Percentiles rank a stretch among this genome's conserved stretches.
Evolutionary conservation across 1,139 yeast genomes (phyloP).

Genomic region (Lodderomyces beijingensis): DNA sequence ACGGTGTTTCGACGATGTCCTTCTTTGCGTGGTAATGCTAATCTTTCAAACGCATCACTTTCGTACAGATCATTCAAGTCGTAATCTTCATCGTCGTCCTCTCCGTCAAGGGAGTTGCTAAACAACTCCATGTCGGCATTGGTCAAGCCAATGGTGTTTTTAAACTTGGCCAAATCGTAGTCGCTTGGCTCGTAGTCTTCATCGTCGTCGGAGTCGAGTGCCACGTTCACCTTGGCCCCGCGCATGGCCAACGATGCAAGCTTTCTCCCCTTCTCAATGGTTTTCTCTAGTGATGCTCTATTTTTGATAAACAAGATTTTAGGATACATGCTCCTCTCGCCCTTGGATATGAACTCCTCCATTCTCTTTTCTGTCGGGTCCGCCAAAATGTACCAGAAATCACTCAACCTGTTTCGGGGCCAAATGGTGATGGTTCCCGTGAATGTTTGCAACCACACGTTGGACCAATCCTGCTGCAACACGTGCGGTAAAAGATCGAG

Average conservation of each 20-base stretch:
- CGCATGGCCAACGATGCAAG: conserved; percentile 7
- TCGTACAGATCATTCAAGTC: conserved; percentile 10
- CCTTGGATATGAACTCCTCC: conserved; percentile 53
- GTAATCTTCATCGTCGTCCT: conserved; percentile 12
- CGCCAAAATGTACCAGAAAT: conserved; percentile 60
- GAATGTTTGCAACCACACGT: conserved; percentile 68
- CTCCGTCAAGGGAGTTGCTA: conserved; percentile 5
- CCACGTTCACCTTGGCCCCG: conserved; percentile 2
- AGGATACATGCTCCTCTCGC: conserved; percentile 67
- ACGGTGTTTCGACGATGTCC: conserved; percentile 11
- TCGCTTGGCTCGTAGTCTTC: conserved; percentile 13
- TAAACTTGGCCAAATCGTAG: conserved; percentile 10
- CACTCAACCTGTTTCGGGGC: conserved; percentile 60
- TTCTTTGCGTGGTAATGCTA: background rate
- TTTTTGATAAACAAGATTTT: conserved; percentile 61
- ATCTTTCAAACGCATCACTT: conserved; percentile 7
- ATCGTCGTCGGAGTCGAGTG: conserved; percentile 13
- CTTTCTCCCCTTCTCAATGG: conserved; percentile 50
- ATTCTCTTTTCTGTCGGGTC: conserved; percentile 64
- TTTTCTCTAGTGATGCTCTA: conserved; percentile 59
- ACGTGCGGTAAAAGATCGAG: conserved; percentile 66
- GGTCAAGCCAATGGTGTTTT: conserved; percentile 6
- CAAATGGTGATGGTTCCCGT: conserved; percentile 75
- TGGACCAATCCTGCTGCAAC: conserved; percentile 78
- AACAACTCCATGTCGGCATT: conserved; percentile 7